Evolutionary conservation across 768 basidiomycete genomes (phyloP).

Genomic region (Hortiboletus campestris): DNA sequence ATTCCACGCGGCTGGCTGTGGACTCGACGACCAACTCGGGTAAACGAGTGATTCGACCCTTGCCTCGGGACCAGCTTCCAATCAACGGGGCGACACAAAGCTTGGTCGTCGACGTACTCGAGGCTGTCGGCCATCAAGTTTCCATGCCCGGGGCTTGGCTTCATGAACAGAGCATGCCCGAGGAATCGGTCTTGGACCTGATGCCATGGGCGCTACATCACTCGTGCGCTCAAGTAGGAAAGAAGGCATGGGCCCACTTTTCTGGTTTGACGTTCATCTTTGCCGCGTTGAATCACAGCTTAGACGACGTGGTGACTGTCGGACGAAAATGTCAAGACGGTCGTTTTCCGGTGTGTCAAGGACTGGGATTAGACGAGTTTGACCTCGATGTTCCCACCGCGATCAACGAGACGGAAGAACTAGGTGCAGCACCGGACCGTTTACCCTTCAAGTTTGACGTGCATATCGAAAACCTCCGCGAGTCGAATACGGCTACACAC

Average conservation of each 20-base stretch:
- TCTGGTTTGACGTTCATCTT: neutral
- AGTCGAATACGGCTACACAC: neutral
- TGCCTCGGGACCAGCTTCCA: neutral
- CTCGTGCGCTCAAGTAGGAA: neutral
- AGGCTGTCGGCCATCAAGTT: neutral
- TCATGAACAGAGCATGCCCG: neutral
- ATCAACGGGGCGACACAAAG: neutral
- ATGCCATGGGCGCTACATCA: neutral
- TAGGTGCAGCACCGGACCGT: neutral
- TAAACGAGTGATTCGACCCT: neutral
- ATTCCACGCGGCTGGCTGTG: neutral
- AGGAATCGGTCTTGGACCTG: neutral
- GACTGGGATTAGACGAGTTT: no score
- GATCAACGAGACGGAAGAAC: neutral
- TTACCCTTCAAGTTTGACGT: no score
- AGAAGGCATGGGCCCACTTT: neutral
- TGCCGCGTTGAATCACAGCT: neutral
- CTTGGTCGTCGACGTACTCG: neutral
- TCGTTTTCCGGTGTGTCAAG: neutral
- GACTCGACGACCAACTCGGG: neutral
- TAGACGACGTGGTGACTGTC: neutral
- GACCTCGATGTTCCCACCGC: neutral
- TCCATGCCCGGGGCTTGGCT: slow-evolving; percentile 7
- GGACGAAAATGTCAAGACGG: neutral
- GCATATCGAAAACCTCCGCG: neutral